Conservation (phyloP, 768 basidiomycete species). For the Cubamyces sp. region DNA sequence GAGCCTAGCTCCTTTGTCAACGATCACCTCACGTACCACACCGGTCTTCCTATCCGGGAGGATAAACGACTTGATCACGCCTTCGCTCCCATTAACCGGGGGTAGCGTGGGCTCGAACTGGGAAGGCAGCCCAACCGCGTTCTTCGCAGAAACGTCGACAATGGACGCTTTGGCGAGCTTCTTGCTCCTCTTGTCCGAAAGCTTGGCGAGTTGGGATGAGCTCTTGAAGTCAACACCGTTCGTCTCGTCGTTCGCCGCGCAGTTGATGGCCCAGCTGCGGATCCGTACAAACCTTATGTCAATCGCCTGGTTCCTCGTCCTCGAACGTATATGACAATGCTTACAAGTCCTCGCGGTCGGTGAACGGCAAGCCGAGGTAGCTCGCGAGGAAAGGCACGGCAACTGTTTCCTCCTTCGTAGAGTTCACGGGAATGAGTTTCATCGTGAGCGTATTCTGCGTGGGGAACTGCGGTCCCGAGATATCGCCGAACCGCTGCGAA, state of each 20-base stretch:
- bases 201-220: slow-evolving; percentile 17
- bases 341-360: slow-evolving; percentile 55
- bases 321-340: slow-evolving; percentile 23
- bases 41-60: slow-evolving; percentile 60
- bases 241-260: slow-evolving; percentile 51
- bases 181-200: background rate
- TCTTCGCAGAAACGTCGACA: slow-evolving; percentile 41
- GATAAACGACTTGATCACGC: slow-evolving; percentile 59
- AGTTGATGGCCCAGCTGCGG: slow-evolving; percentile 61
- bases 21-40: slow-evolving; percentile 46
- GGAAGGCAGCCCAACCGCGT: slow-evolving; percentile 49
- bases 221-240: slow-evolving; percentile 52
- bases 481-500: slow-evolving; percentile 60
- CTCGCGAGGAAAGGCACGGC: slow-evolving; percentile 55
- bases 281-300: slow-evolving; percentile 27
- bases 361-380: slow-evolving; percentile 52
- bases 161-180: slow-evolving; percentile 43
- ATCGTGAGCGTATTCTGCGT: slow-evolving; percentile 51
- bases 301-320: too few relatives aligned
- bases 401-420: slow-evolving; percentile 52
- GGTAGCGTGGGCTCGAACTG: slow-evolving; percentile 53
- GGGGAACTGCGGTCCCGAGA: slow-evolving; percentile 57
- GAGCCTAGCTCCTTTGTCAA: background rate
- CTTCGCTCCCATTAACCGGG: slow-evolving; percentile 48
- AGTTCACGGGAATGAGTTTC: slow-evolving; percentile 48